Base-by-base conservation (phyloP, 2,329 filamentous ascomycete genomes). In the Fusarium floridanum region DNA sequence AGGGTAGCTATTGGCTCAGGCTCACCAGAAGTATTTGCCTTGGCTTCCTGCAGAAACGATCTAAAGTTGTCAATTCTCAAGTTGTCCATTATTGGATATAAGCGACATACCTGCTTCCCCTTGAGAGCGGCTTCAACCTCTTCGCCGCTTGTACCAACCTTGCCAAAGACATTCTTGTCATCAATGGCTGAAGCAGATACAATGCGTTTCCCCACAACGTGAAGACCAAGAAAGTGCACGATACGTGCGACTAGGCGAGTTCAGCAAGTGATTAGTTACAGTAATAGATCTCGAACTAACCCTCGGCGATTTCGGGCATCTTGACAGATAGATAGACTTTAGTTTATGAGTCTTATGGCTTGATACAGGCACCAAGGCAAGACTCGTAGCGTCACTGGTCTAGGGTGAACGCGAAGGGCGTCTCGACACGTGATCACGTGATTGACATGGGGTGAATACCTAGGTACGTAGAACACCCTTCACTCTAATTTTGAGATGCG, bases 1-100 rank as follows among this genome's bases (percentile, higher is more conserved):
- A 63, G 55, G 65, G 53, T 43, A 70, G 59, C 41, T 16, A 24
- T 61, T 32, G 16, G 32, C 29, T 27, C 24, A 71, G 27, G 27
- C 83, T 69, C 77, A 90, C 91, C 97, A 99, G 82, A 99, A 98
- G 81, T 98, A 98, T 88, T 98, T 99, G 11, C 97, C 97, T 81
- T 98, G 97, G 69, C 93, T 95, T 5, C 93, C 94, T 5, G 93
- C 94, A 64, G 86, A 87, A 10, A 90, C 68, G 5, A 91, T 91
- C 86, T 87, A 59, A 8, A 48, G 11, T 24, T 14, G 57, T 72
- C 57, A 72, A 60, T 5, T 62, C 1, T 2, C 12, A 39, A 20
- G 14, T 17, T 6, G 17, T 12, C 32, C 8, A 11, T 14, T 5
- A 16, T 10, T 12, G 36, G 27, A 4, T 8, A 4, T 6, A 6